These are phyloP conservation scores for Mallotus repandus DNA, from an alignment of 441 rosid genomes.

Conservation along the genomic window DNA sequence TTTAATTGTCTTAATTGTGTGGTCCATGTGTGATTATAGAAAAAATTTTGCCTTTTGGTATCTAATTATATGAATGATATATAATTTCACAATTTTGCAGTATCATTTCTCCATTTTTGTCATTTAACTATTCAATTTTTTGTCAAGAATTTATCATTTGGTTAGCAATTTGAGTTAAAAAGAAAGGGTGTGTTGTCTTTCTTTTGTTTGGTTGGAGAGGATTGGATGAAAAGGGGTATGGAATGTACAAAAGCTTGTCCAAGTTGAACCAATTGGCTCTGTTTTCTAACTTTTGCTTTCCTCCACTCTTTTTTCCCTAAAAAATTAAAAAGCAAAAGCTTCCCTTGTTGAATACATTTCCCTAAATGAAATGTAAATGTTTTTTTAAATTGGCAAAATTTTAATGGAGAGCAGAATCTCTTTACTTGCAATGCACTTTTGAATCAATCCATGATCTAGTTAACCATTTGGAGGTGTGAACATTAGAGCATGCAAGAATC, in stretches of 20 bases:
- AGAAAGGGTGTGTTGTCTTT: background rate
- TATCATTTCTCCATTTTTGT: too few relatives aligned
- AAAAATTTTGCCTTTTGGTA: background rate
- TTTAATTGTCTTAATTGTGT: constrained; percentile 4
- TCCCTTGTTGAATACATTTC: background rate
- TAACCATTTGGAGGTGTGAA: background rate
- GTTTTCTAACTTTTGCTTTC: too few relatives aligned
- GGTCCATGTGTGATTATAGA: background rate
- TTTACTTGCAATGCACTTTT: background rate
- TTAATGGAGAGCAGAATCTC: background rate
- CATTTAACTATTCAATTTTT: too few relatives aligned
- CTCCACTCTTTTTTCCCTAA: background rate
- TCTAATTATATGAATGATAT: background rate
- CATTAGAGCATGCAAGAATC: background rate
- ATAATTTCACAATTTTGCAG: too few relatives aligned
- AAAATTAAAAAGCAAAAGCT: too few relatives aligned
- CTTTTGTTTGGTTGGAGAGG: background rate
- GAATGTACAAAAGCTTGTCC: background rate
- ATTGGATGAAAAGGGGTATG: background rate
- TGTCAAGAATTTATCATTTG: background rate
- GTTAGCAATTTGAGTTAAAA: background rate
- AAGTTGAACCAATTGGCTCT: background rate
- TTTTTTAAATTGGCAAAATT: background rate
- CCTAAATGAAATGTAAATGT: too few relatives aligned
- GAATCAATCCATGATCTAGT: background rate